Conservation (phyloP, 257 asterid species). For the Solanum dulcamara region DNA sequence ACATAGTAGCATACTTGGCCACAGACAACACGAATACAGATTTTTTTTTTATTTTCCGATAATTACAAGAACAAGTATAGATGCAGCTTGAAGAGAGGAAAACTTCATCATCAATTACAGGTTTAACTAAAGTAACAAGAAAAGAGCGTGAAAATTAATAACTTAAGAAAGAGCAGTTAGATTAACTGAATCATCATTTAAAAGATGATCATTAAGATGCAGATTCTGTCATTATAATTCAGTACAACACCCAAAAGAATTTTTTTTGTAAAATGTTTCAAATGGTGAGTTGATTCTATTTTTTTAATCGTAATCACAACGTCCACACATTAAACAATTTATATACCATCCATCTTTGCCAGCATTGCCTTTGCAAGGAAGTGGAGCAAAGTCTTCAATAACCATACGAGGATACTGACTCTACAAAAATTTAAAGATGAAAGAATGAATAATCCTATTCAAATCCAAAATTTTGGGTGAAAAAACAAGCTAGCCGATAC, state of each 20-base stretch:
- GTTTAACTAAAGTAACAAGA: neutral
- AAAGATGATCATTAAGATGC: neutral
- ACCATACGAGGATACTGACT: conserved; percentile 97
- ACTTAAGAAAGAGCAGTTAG: neutral
- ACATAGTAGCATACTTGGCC: neutral
- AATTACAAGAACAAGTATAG: neutral
- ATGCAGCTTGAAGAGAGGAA: neutral
- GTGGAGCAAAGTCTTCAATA: conserved; percentile 78
- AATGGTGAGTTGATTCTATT: neutral
- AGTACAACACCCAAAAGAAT: neutral
- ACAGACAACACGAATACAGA: neutral
- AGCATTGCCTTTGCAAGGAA: conserved; percentile 71
- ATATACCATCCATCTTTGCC: conserved; percentile 92
- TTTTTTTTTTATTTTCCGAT: neutral
- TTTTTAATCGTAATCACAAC: neutral
- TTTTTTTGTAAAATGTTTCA: neutral
- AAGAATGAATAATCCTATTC: neutral
- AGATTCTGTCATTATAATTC: neutral
- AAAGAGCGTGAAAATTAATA: neutral
- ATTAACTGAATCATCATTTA: neutral
- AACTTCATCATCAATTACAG: neutral
- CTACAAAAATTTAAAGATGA: conserved; percentile 29
- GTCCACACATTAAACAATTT: neutral
- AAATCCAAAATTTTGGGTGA: neutral
- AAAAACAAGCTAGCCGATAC: neutral